Conservation (phyloP, 106 monocot species). For the Apostasia shenzhenica region DNA sequence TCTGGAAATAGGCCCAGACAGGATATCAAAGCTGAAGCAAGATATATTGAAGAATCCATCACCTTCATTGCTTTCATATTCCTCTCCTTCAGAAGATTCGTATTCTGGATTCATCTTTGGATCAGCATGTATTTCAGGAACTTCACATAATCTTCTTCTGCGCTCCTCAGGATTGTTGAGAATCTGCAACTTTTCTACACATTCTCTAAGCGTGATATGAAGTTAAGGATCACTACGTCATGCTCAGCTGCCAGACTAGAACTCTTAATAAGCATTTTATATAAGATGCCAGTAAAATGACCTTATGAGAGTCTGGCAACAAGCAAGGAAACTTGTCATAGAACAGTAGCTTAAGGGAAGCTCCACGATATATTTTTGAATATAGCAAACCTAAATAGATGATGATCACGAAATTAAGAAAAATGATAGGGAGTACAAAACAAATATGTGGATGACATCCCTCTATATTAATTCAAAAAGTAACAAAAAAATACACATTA, state of each 20-base stretch:
- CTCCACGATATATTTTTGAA: too few relatives aligned
- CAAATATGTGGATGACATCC: too few relatives aligned
- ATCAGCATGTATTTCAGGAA: constrained; percentile 60
- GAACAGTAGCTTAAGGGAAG: too few relatives aligned
- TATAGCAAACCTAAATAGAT: too few relatives aligned
- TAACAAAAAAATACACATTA: too few relatives aligned
- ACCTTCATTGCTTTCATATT: constrained; percentile 36
- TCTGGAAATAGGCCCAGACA: constrained; percentile 1
- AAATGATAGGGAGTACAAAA: too few relatives aligned
- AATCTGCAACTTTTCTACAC: constrained; percentile 65
- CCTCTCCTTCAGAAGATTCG: constrained; percentile 50
- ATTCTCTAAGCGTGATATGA: constrained; percentile 54
- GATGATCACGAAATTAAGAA: too few relatives aligned
- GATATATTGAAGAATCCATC: neutral
- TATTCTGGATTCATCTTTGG: constrained; percentile 60
- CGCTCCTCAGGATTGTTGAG: constrained; percentile 51
- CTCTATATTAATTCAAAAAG: too few relatives aligned
- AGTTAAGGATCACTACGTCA: constrained; percentile 36
- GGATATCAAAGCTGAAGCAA: neutral
- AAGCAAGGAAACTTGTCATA: too few relatives aligned
- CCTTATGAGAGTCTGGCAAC: too few relatives aligned
- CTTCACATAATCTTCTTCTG: constrained; percentile 38
- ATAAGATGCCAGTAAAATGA: too few relatives aligned
- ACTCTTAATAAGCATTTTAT: neutral
- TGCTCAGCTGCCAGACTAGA: neutral